These are phyloP conservation scores for Chrysanthemum makinoi DNA, from an alignment of 129 eudicot genomes.

Conservation along the genomic window DNA sequence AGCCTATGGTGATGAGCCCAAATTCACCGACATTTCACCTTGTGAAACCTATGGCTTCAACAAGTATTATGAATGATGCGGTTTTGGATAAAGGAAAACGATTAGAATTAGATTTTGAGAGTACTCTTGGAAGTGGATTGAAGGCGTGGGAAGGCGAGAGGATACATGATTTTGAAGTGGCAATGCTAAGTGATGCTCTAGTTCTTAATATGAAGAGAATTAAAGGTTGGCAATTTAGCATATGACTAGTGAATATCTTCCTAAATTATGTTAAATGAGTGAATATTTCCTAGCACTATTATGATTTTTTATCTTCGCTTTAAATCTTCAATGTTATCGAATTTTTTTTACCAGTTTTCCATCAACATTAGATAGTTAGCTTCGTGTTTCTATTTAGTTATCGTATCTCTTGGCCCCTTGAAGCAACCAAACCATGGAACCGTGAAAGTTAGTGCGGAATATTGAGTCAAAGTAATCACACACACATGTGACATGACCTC, in stretches of 20 bases:
- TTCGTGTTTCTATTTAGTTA: not conserved
- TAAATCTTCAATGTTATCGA: not conserved
- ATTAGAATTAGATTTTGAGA: conserved; percentile 57
- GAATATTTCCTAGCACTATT: conserved; percentile 9
- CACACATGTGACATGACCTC: too few relatives aligned
- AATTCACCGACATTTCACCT: conserved; percentile 80
- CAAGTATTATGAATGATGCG: conserved; percentile 26
- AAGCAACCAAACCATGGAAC: not conserved
- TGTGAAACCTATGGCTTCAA: conserved; percentile 42
- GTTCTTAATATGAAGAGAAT: conserved; percentile 26
- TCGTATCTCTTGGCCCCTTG: not conserved
- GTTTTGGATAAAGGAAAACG: conserved; percentile 39
- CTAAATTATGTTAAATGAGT: conserved; percentile 5
- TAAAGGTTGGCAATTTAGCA: conserved; percentile 13
- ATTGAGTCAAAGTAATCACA: too few relatives aligned
- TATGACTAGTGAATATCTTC: conserved; percentile 6
- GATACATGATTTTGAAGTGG: conserved; percentile 92
- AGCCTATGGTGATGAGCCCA: conserved; percentile 42
- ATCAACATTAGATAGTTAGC: conserved; percentile 1
- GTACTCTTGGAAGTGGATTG: conserved; percentile 30
- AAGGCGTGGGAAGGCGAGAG: conserved; percentile 89
- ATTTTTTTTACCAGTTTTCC: not conserved
- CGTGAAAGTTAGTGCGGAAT: too few relatives aligned
- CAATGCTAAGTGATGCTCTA: conserved; percentile 31
- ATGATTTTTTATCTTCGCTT: conserved; percentile 18